Evolutionary conservation across 2,329 filamentous ascomycete genomes (phyloP), one percentile per base, ranked within the genome.

Genomic region (Purpureocillium lavendulum): DNA sequence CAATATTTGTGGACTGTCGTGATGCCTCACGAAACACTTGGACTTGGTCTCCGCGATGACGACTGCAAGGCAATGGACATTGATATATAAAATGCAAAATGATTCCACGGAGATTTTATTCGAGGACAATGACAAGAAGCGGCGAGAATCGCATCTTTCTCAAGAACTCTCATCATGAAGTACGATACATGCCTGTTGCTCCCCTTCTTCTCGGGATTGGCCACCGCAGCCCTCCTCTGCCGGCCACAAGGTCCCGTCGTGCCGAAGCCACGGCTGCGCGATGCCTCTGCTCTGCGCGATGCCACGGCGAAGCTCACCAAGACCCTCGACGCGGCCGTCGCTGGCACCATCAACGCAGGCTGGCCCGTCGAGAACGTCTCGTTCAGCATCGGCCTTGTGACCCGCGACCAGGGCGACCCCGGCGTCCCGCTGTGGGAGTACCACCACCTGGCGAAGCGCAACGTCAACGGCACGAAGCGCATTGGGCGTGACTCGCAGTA

Each of bases 351-450:
- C 9, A 50, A 49, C 3, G 55, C 55, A 2, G 62, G 62, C 0
- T 67, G 60, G 55, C 44, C 55, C 1, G 49, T 57, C 0, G 44
- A 52, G 0, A 64, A 66, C 24, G 53, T 57, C 0, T 66, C 64
- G 0, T 64, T 69, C 44, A 66, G 65, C 0, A 34, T 65, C 0
- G 58, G 54, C 2, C 38, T 65, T 2, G 45, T 65, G 6, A 60
- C 58, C 10, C 45, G 52, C 5, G 49, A 57, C 14, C 57, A 61
- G 21, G 26, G 43, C 0, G 41, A 54, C 5, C 39, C 51, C 7
- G 40, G 44, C 4, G 41, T 50, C 2, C 57, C 59, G 2, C 18
- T 67, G 7, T 69, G 63, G 63, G 60, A 67, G 39, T 65, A 63
- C 35, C 64, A 67, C 33, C 62, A 67, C 35, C 53, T 62, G 2